Evolutionary conservation across 306 rosid genomes (phyloP).

Genomic region (Phaseolus lunatus): DNA sequence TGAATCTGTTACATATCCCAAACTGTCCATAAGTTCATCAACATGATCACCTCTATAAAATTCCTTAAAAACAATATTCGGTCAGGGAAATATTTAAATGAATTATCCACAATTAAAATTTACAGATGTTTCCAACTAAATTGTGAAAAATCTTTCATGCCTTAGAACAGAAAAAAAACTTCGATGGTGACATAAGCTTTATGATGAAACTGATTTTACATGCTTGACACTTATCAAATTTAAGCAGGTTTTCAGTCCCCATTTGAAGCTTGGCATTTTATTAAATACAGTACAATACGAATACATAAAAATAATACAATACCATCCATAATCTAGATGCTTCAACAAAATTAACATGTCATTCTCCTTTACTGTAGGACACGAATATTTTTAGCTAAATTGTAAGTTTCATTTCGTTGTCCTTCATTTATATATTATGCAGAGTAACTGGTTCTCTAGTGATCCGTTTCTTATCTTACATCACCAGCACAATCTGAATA

Average conservation of each 20-base stretch:
- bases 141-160: slow-evolving; percentile 4
- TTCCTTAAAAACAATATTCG: slow-evolving; percentile 14
- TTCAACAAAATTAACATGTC: slow-evolving; percentile 10
- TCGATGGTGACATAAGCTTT: not conserved
- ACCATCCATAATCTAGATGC: not conserved
- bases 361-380: not conserved
- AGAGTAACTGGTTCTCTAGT: not conserved
- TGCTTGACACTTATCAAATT: slow-evolving; percentile 5
- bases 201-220: too few relatives aligned
- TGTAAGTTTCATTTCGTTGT: not conserved
- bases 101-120: not conserved
- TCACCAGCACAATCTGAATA: slow-evolving; percentile 46
- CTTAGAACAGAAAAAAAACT: not conserved
- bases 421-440: not conserved
- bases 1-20: slow-evolving; percentile 34
- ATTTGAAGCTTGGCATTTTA: slow-evolving; percentile 7
- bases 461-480: not conserved
- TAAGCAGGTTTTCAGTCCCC: not conserved
- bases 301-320: too few relatives aligned
- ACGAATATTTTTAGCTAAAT: not conserved
- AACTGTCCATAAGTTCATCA: slow-evolving; percentile 34
- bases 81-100: slow-evolving; percentile 11
- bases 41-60: slow-evolving; percentile 35
- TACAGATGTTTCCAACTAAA: slow-evolving; percentile 24
- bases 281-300: not conserved